Evolutionary conservation across 2,329 filamentous ascomycete genomes (phyloP).

Genomic region (Penicillium polonicum): DNA sequence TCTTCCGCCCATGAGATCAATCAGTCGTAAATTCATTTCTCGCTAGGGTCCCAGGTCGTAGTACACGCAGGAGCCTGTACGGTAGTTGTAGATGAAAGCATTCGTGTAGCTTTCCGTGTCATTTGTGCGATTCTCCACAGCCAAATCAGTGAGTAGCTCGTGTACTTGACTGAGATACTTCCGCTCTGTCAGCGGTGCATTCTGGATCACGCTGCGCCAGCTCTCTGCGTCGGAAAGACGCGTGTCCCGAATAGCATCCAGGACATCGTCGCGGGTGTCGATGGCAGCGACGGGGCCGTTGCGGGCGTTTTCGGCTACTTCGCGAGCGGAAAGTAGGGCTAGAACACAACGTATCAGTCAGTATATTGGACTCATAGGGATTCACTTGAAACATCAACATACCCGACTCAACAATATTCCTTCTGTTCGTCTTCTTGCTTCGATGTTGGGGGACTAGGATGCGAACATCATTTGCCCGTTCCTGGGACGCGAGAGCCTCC

Average conservation of each 20-base stretch:
- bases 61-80: slow-evolving; percentile 78
- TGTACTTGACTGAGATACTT: slow-evolving; percentile 82
- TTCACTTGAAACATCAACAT: slow-evolving; percentile 48
- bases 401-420: slow-evolving; percentile 79
- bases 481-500: slow-evolving; percentile 36
- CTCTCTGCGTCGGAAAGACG: slow-evolving; percentile 75
- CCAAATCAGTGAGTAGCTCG: slow-evolving; percentile 67
- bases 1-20: slow-evolving; percentile 1
- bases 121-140: slow-evolving; percentile 44
- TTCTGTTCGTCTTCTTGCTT: slow-evolving; percentile 88
- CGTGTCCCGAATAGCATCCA: slow-evolving; percentile 73
- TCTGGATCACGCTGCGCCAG: slow-evolving; percentile 79
- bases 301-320: slow-evolving; percentile 68
- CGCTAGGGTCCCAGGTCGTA: slow-evolving; percentile 65
- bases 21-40: slow-evolving; percentile 21
- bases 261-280: slow-evolving; percentile 79
- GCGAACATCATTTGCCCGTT: slow-evolving; percentile 70
- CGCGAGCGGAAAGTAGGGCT: slow-evolving; percentile 56
- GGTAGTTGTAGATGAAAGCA: slow-evolving; percentile 89
- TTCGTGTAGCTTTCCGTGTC: slow-evolving; percentile 59
- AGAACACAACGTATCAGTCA: slow-evolving; percentile 16
- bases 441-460: slow-evolving; percentile 80
- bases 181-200: slow-evolving; percentile 71
- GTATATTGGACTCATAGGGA: not conserved
- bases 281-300: slow-evolving; percentile 81